Evolutionary conservation across 1,139 yeast genomes (phyloP), one percentile per base, ranked within the genome.

Genomic region (Taphrina sp.): DNA sequence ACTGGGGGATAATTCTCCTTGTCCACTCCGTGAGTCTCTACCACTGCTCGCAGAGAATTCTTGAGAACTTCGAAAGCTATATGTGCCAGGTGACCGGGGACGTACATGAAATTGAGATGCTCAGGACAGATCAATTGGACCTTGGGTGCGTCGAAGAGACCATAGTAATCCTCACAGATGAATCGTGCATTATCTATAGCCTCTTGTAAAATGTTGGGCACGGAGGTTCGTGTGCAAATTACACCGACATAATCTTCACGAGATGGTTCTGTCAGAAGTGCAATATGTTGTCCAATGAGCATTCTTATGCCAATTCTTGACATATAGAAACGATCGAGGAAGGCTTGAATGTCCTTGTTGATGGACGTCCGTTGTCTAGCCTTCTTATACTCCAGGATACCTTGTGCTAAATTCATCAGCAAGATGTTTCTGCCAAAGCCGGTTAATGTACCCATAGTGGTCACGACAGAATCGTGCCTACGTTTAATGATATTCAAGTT

Each of bases 381-480:
- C 43, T 58, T 64, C 66, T 88, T 88, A 95, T 95, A 89, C 70
- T 86, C 95, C 65, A 84, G 82, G 7, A 88, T 95, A 17, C 96
- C 96, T 64, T 86, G 90, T 1, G 96, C 96, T 44, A 16, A 7
- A 7, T 26, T 7, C 31, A 12, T 26, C 31, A 26, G 31, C 12
- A 26, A n/a, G n/a, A n/a, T n/a, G n/a, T n/a, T n/a, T n/a, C n/a
- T n/a, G n/a, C n/a, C n/a, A n/a, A n/a, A n/a, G n/a, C n/a, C n/a
- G n/a, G n/a, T n/a, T n/a, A n/a, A n/a, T n/a, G 19, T 43, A 43
- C 47, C 47, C 69, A 89, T 84, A 0, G 95, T 88, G 8, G 95
- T 85, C 10, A 89, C 96, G 0, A 95, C 90, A 1, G 95, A 95
- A 70, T 89, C 96, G 67, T 89, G 96, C 53, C 96, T 75, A 64